phyloP scores from a whole-genome alignment of 2,329 filamentous ascomycete species.

The Botrytis aclada region DNA sequence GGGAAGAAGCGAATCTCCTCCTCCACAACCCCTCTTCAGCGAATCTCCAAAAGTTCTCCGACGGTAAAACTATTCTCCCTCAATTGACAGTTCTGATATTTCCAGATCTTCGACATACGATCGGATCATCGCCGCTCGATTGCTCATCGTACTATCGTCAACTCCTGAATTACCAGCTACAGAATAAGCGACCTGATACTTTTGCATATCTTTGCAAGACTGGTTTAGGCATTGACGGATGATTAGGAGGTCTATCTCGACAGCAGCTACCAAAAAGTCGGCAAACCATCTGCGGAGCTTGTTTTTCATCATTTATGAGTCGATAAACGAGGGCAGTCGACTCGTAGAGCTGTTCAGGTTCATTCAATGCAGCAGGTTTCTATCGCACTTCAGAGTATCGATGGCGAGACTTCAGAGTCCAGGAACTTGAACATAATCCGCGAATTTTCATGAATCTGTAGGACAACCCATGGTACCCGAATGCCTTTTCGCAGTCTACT shows the following conservation, averaged over 20 bases:
- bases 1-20: not conserved
- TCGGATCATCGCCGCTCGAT: not conserved
- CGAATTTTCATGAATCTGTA: not conserved
- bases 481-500: not conserved
- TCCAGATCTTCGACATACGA: not conserved
- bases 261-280: not conserved
- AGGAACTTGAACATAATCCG: not conserved
- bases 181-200: not conserved
- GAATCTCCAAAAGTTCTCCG: not conserved
- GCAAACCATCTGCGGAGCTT: not conserved
- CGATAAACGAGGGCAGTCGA: not conserved
- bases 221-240: rapidly evolving
- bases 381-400: not conserved
- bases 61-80: rapidly evolving
- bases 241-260: not conserved
- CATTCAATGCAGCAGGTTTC: not conserved
- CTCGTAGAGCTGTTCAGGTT: rapidly evolving
- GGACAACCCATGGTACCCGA: rapidly evolving
- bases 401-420: not conserved
- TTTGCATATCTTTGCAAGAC: not conserved
- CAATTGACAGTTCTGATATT: rapidly evolving
- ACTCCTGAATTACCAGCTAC: not conserved
- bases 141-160: not conserved
- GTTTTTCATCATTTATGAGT: not conserved
- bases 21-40: not conserved